Base-by-base conservation (phyloP, 23 red algal species). In the Gracilaria domingensis region DNA sequence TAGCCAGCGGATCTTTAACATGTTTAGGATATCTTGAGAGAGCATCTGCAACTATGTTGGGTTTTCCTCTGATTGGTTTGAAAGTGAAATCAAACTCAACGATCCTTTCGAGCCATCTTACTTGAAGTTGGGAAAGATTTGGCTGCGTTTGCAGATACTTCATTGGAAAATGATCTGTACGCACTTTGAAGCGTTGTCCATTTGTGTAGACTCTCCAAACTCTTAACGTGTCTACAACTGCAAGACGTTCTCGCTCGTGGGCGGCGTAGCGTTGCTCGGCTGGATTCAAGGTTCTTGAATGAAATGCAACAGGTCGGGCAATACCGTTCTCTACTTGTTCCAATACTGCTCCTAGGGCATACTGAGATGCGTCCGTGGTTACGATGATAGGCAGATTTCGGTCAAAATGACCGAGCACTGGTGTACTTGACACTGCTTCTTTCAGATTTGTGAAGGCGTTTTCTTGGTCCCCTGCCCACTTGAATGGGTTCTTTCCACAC, bases 161-260 rank as follows among this genome's bases (percentile, higher is more conserved):
- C 79, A 82, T 32, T 0, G 79, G 79, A 44, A 53, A 82, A 13
- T 82, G 45, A 51, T 82, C 79, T 23, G 49, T 57, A 60, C 58
- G 0, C 17, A 82, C 3, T 33, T 21, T 45, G 55, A 82, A 60
- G 25, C 25, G 0, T 29, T 64, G 53, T 0, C 48, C 79, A 60
- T 60, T 20, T 0, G 32, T 61, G 51, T 82, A 82, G 2, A 38
- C 79, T 82, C 50, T 82, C 51, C 79, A 82, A 5, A 71, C 30
- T 71, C 30, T 18, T 3, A 71, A 18, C 18, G 30, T 17, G 30
- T 71, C 66, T 13, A 86, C 45, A 7, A 72, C n/a, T 48, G 9
- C 61, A 11, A 86, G 39, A 8, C 71, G 28, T 48, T 86, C 59
- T 54, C 58, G n/a, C 51, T 86, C 82, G 30, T 86, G 53, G 24